phyloP scores from a whole-genome alignment of 2,329 filamentous ascomycete genomes.

The Cladophialophora carrionii region DNA sequence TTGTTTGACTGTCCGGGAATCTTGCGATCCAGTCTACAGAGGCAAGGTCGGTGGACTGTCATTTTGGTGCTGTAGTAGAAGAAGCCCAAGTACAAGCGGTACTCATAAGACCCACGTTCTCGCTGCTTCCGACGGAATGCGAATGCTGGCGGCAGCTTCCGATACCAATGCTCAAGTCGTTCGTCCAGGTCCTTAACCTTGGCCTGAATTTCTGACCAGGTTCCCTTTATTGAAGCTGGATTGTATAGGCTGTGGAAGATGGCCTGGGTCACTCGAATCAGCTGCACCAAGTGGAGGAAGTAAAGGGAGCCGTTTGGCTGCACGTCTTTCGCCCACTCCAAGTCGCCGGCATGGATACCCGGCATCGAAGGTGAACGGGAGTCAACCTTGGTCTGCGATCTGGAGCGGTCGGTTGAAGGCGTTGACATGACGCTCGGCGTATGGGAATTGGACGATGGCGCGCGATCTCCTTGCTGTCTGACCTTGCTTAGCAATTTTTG shows the following conservation, averaged over 20 bases:
- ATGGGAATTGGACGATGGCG: constrained; percentile 38
- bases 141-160: constrained; percentile 45
- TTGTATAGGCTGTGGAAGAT: constrained; percentile 47
- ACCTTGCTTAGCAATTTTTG: constrained; percentile 44
- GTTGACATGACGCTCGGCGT: constrained; percentile 27
- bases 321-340: constrained; percentile 40
- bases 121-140: constrained; percentile 43
- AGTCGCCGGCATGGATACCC: constrained; percentile 20
- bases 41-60: constrained; percentile 51
- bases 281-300: constrained; percentile 47
- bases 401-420: constrained; percentile 29
- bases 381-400: constrained; percentile 29
- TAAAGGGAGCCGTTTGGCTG: constrained; percentile 46
- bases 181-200: constrained; percentile 44
- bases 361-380: constrained; percentile 35
- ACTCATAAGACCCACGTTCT: constrained; percentile 41
- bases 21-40: constrained; percentile 50
- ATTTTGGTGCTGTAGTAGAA: constrained; percentile 51
- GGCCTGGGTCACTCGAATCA: constrained; percentile 44
- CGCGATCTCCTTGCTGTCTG: constrained; percentile 40
- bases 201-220: constrained; percentile 46
- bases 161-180: constrained; percentile 47
- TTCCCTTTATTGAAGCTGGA: constrained; percentile 43
- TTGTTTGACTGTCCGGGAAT: constrained; percentile 40
- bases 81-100: constrained; percentile 49